These are phyloP conservation scores for Nakazawaea pomicola DNA, from an alignment of 805 yeast genomes.

Conservation along the genomic window DNA sequence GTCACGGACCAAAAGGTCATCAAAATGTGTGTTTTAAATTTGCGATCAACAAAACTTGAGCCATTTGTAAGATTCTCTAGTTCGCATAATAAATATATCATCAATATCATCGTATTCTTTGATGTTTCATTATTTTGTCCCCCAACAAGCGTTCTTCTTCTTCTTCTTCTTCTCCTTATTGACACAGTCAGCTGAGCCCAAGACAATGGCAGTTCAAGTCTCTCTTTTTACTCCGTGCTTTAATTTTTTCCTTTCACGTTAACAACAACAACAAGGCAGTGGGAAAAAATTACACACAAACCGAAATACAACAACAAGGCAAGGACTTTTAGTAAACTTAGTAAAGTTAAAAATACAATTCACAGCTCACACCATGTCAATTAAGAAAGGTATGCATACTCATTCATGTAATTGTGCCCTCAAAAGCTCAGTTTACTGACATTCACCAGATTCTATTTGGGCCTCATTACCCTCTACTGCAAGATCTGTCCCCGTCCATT, in stretches of 20 bases:
- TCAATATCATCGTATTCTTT: too few relatives aligned
- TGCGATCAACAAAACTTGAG: too few relatives aligned
- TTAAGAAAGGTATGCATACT: conserved; percentile 1
- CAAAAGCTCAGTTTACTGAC: conserved; percentile 7
- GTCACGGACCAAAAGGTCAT: too few relatives aligned
- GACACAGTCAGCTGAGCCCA: not conserved
- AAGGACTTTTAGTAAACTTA: too few relatives aligned
- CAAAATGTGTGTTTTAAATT: too few relatives aligned
- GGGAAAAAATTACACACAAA: not conserved
- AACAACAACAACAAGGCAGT: not conserved
- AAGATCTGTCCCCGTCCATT: conserved; percentile 63
- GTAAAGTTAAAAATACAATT: not conserved
- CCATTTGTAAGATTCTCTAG: too few relatives aligned
- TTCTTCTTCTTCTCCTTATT: not conserved
- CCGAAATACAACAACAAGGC: not conserved
- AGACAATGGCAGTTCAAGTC: too few relatives aligned
- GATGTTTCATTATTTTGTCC: not conserved
- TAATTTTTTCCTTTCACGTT: not conserved
- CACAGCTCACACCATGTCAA: conserved; percentile 2
- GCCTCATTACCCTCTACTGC: conserved; percentile 81
- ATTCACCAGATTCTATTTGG: conserved; percentile 29
- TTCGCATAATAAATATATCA: too few relatives aligned
- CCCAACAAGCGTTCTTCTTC: too few relatives aligned
- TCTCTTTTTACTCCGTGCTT: too few relatives aligned
- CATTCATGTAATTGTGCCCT: not conserved